These are phyloP conservation scores for Cladosporium sp. DNA, from an alignment of 2,329 filamentous ascomycete species.

Conservation along the genomic window DNA sequence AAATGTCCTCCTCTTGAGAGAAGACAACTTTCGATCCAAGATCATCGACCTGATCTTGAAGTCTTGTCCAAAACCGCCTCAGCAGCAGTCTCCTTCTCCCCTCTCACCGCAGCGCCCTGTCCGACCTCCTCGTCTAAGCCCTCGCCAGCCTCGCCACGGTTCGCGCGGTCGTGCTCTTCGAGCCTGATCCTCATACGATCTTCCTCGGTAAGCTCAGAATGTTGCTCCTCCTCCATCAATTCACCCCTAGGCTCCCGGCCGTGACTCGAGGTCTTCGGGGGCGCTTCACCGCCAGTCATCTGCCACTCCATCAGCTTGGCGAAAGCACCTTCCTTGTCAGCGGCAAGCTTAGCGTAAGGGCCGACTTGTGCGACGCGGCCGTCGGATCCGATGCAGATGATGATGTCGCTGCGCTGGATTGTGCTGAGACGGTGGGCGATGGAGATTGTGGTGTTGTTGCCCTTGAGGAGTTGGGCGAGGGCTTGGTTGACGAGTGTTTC, in stretches of 20 bases:
- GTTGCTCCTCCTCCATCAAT: constrained; percentile 28
- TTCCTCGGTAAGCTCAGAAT: constrained; percentile 37
- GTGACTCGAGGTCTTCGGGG: not conserved
- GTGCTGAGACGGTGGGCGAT: constrained; percentile 95
- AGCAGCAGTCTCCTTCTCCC: constrained; percentile 24
- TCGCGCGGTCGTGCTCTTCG: constrained; percentile 26
- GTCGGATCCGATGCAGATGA: constrained; percentile 84
- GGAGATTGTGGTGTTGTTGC: constrained; percentile 92
- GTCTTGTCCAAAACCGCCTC: constrained; percentile 28
- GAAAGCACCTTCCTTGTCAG: constrained; percentile 75
- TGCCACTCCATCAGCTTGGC: constrained; percentile 99
- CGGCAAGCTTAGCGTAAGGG: constrained; percentile 71
- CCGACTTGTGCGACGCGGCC: constrained; percentile 90
- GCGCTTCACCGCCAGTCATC: constrained; percentile 73
- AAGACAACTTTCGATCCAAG: not conserved
- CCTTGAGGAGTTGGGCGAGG: constrained; percentile 71
- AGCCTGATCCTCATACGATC: constrained; percentile 48
- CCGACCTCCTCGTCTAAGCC: constrained; percentile 31
- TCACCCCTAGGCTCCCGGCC: constrained; percentile 28
- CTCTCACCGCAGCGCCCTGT: constrained; percentile 25
- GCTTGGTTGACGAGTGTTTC: constrained; percentile 95
- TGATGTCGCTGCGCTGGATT: constrained; percentile 90
- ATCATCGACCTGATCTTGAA: not conserved
- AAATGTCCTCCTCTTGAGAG: not conserved
- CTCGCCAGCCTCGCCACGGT: constrained; percentile 24